phyloP scores from a whole-genome alignment of 192 early-diverging fungal genomes.

The Rhizoclosmatium globosum region DNA sequence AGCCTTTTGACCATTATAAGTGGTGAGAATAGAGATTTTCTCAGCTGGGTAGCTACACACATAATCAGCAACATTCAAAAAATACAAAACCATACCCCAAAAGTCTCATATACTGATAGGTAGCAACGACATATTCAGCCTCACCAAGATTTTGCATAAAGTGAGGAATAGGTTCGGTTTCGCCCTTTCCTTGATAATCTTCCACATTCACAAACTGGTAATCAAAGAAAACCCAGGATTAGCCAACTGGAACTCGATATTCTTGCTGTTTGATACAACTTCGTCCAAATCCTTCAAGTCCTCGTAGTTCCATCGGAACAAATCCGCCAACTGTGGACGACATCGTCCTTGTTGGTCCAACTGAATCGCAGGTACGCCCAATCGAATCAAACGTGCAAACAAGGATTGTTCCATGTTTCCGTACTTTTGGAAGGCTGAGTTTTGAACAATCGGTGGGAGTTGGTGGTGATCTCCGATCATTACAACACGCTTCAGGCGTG shows the following conservation, averaged over 20 bases:
- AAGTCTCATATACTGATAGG: constrained; percentile 96
- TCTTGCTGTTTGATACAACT: constrained; percentile 8
- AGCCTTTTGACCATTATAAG: constrained; percentile 97
- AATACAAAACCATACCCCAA: constrained; percentile 64
- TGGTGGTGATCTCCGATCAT: constrained; percentile 99
- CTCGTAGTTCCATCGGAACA: constrained; percentile 89
- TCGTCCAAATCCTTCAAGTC: constrained; percentile 36
- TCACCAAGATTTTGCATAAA: constrained; percentile 98
- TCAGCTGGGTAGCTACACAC: constrained; percentile 78
- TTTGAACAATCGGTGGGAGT: constrained; percentile 95
- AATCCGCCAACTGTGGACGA: constrained; percentile 76
- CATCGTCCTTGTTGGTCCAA: constrained; percentile 90
- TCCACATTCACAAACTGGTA: constrained; percentile 90
- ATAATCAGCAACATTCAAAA: constrained; percentile 4
- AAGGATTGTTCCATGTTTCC: constrained; percentile 95
- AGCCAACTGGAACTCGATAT: constrained; percentile 64
- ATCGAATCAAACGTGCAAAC: constrained; percentile 88
- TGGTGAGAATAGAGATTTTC: constrained; percentile 93
- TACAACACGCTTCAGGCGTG: constrained; percentile 86
- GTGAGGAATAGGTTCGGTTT: constrained; percentile 84
- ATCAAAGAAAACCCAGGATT: constrained; percentile 89
- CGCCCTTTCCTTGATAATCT: constrained; percentile 80
- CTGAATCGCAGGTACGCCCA: constrained; percentile 92
- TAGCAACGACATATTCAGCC: constrained; percentile 95
- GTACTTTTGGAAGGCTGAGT: constrained; percentile 81